Evolutionary conservation across 2,329 filamentous ascomycete species (phyloP).

Genomic region (Cordyceps sp.): DNA sequence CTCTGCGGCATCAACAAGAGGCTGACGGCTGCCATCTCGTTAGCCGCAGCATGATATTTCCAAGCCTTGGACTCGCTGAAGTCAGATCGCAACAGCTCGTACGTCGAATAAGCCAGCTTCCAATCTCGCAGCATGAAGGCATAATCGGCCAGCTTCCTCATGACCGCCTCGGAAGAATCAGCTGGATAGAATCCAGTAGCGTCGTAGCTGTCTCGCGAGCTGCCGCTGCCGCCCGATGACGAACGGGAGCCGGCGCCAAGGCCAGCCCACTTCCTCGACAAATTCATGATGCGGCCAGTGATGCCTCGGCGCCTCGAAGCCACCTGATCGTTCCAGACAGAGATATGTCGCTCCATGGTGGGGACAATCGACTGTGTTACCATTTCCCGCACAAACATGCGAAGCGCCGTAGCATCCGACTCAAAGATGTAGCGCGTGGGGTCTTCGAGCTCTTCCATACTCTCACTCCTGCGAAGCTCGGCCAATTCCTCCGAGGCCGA

Average conservation of each 20-base stretch:
- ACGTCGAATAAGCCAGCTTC: conserved; percentile 82
- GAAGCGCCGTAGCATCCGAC: conserved; percentile 76
- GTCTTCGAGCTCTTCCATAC: conserved; percentile 52
- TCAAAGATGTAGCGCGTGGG: conserved; percentile 73
- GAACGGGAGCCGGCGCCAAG: conserved; percentile 55
- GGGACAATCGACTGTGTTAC: conserved; percentile 89
- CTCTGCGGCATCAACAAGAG: conserved; percentile 61
- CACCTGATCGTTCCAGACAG: conserved; percentile 94
- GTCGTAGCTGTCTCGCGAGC: conserved; percentile 58
- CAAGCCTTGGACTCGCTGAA: conserved; percentile 94
- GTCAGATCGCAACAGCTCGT: conserved; percentile 76
- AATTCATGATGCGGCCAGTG: conserved; percentile 81
- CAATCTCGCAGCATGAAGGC: conserved; percentile 95
- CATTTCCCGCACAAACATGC: conserved; percentile 83
- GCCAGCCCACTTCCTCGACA: conserved; percentile 78
- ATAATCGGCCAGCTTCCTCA: conserved; percentile 89
- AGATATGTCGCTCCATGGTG: conserved; percentile 84
- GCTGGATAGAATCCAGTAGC: conserved; percentile 65
- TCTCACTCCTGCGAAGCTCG: conserved; percentile 51
- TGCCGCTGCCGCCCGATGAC: conserved; percentile 34
- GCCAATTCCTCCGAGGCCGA: conserved; percentile 72
- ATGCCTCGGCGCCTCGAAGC: conserved; percentile 79
- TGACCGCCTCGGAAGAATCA: conserved; percentile 72
- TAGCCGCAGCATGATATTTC: conserved; percentile 83
- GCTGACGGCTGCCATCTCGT: conserved; percentile 87